A percentile compares a stretch with the other conserved stretches of the same genome.
phyloP scores from a whole-genome alignment of 352 stramenopile genomes.

The Phytopythium ostracodes region DNA sequence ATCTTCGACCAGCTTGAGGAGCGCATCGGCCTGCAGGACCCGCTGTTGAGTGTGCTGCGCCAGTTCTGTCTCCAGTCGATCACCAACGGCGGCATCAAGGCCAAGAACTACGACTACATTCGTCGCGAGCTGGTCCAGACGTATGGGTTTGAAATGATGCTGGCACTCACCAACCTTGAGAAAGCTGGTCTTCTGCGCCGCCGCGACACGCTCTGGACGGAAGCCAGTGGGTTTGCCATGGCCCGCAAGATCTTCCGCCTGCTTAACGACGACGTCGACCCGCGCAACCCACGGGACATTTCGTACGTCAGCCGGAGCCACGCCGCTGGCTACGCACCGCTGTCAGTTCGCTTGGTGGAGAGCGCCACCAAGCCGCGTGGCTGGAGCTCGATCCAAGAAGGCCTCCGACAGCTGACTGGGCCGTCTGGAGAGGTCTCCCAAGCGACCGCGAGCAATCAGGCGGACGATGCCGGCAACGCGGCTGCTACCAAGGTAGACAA shows the following conservation, averaged over 20 bases:
- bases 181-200: constrained; percentile 88
- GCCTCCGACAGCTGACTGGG: constrained; percentile 79
- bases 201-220: constrained; percentile 84
- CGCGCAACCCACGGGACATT: constrained; percentile 92
- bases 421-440: constrained; percentile 78
- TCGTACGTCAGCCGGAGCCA: constrained; percentile 88
- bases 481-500: constrained; percentile 53
- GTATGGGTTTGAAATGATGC: constrained; percentile 96
- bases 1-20: constrained; percentile 96
- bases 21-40: constrained; percentile 91
- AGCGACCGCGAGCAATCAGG: constrained; percentile 26
- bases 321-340: constrained; percentile 90
- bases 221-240: constrained; percentile 78
- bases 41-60: constrained; percentile 87
- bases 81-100: constrained; percentile 91
- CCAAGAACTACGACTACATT: constrained; percentile 93
- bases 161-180: constrained; percentile 93
- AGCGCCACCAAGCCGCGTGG: constrained; percentile 71
- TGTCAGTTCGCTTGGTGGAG: constrained; percentile 93
- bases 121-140: constrained; percentile 94
- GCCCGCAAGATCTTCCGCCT: constrained; percentile 90
- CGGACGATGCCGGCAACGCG: constrained; percentile 31
- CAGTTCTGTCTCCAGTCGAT: constrained; percentile 94
- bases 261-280: constrained; percentile 95
- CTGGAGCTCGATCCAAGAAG: constrained; percentile 77